Base-by-base conservation (phyloP, 75 land plant genomes). In the Azolla pinnata region DNA sequence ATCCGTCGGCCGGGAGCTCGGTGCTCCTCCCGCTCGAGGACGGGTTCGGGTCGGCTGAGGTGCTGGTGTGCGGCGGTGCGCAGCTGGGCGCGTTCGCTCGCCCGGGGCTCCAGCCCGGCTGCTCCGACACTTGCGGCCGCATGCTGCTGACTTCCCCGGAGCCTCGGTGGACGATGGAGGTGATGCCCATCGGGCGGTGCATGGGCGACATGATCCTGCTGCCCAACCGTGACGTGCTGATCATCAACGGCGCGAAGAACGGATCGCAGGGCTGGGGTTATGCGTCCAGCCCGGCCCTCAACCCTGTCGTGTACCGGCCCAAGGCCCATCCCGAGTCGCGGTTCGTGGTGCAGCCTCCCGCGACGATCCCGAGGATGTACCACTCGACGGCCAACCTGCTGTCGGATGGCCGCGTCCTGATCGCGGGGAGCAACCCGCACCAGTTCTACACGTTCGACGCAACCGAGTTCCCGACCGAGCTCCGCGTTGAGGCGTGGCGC, bases 21-120 rank as follows among this genome's bases (percentile, higher is more conserved):
- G 75, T 56, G 1, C 24, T 66, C 65, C 79, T 76, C 0, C 69
- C 79, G n/a, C 60, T 79, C 25, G n/a, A 20, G 2, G 26, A 33
- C n/a, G 56, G 54, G 0, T 19, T 21, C 60, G 29, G 19, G 9
- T 59, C 19, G 5, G 31, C 51, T 17, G 61, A 56, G 21, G 76
- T 77, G 0, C 25, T 88, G 57, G 46, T 88, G 4, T 88, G 93
- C 61, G 93, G 93, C 17, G 93, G 93, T 0, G 69, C 89, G 0
- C 78, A 77, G 0, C 30, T 8, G 18, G 79, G 67, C 0, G 23
- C 81, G 1, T 73, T 29, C 62, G 1, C 0, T 0, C 40, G 33
- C 18, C 71, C 75, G 1, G 0, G 3, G 10, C 0, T 0, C 14
- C 51, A 50, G 21, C 16, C 56, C 19, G 58, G 27, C 16, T 42